Base-by-base conservation (phyloP, 805 yeast genomes). In the Candida ulmi region DNA sequence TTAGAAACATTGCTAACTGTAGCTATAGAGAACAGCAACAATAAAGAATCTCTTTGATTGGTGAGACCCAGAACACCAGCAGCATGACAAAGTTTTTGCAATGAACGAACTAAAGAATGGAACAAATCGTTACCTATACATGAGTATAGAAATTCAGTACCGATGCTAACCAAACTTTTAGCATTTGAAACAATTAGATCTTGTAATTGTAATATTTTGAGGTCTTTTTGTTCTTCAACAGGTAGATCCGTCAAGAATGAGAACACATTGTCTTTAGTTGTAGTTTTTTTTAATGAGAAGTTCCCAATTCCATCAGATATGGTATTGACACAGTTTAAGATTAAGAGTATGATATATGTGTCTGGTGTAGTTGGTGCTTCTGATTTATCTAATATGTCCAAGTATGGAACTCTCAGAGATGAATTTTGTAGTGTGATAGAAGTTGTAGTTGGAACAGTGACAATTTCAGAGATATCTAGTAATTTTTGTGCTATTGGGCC, bases 11-110 rank as follows among this genome's bases (percentile, higher is more conserved):
- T 62, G 29, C 64, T 66, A 15, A 77, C 60, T 1, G 77, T 66
- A 2, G 74, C 63, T 12, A 51, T 45, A 1, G 78, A 66, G 46
- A 77, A 68, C n/a, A 69, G 47, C n/a, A 54, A 46, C 35, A 79
- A 46, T 23, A 76, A 72, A 9, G 76, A 73, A 51, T 87, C 84
- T 36, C 95, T 65, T 17, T 81, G 66, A 0, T 63, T 65, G 1
- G 58, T 53, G 11, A 83, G 55, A 0, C 78, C 80, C n/a, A 88
- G 59, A 13, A 87, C 63, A 0, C 97, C 97, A 0, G 90, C 73
- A 0, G 90, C 78, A 55, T 88, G 96, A 7, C 95, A 78, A 36
- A 86, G 68, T 46, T 82, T 80, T 57, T 91, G 97, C 8, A 86
- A 68, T 0, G 95, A 74, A 30, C 95, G 66, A 3, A 88, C 76